Evolutionary conservation across 331 rosid species (phyloP), one percentile per base, ranked within the genome.

Genomic region (Quercus phellos): DNA sequence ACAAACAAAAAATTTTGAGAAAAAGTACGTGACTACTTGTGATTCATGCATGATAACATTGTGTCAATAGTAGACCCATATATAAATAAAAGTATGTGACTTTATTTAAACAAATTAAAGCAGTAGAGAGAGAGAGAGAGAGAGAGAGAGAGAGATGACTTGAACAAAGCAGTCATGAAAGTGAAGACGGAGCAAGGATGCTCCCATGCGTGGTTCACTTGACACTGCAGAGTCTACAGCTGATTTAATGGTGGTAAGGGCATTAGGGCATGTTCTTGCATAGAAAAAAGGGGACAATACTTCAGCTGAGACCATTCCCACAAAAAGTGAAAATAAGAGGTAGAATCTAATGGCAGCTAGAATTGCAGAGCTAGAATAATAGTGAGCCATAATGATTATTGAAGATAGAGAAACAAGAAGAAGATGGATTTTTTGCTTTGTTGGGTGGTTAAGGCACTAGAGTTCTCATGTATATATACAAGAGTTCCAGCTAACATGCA

Each of bases 201-300:
- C 96, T 0, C 98, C 98, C 94, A 91, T 88, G 81, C 96, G 93
- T 46, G 68, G 34, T 67, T 93, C 98, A 0, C 29, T 83, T 17
- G 18, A 34, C 0, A 93, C 89, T 1, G 94, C 94, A 35, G 88
- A 46, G 38, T 1, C 1, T 0, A 91, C 85, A 1, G 74, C 89
- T 0, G 79, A 29, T 59, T 53, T 83, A 38, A 38, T 8, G 46
- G 46, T 38, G 46, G 46, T 38, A 38, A 8, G 46, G 46, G 46
- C 46, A 38, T 38, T 38, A 2, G 46, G 46, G 46, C 46, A 38
- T 38, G 46, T 38, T 38, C 46, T 38, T 38, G 11, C 46, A 8
- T 38, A 38, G 11, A 18, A 89, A 4, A 43, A 72, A 5, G 89
- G 11, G n/a, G 98, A 93, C n/a, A 90, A 79, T 8, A 38, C 8